These are phyloP conservation scores for Berberis vulgaris DNA, from an alignment of 164 flowering plant genomes.

Conservation along the genomic window DNA sequence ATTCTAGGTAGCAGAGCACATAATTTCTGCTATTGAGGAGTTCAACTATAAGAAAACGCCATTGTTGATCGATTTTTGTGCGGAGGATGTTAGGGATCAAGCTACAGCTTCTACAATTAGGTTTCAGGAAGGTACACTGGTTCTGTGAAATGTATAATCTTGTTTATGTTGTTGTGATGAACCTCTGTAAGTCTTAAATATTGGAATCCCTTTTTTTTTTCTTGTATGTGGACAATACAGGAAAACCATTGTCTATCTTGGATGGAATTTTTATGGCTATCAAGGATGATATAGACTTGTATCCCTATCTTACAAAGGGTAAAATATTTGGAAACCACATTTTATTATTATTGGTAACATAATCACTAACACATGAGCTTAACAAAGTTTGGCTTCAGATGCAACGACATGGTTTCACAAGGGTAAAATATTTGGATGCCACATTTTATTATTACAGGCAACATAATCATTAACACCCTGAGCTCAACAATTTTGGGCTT, in stretches of 20 bases:
- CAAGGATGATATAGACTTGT: constrained; percentile 93
- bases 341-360: not conserved
- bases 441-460: not conserved
- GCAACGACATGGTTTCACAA: no score
- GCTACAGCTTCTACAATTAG: constrained; percentile 86
- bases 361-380: no score
- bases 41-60: constrained; percentile 45
- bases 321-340: not conserved
- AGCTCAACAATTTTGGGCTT: constrained; percentile 6
- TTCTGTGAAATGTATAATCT: not conserved
- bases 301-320: constrained; percentile 75
- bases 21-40: constrained; percentile 63
- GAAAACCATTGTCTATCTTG: constrained; percentile 67
- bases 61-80: constrained; percentile 55
- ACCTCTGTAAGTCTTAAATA: no score
- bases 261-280: constrained; percentile 91
- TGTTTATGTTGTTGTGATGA: not conserved
- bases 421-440: constrained; percentile 23
- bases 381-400: no score
- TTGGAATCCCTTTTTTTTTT: no score
- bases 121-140: constrained; percentile 71
- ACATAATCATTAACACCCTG: no score
- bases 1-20: constrained; percentile 67
- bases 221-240: constrained; percentile 22
- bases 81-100: constrained; percentile 76